These are phyloP conservation scores for Brasilioporus rufonigricans DNA, from an alignment of 768 basidiomycete genomes.

Conservation along the genomic window DNA sequence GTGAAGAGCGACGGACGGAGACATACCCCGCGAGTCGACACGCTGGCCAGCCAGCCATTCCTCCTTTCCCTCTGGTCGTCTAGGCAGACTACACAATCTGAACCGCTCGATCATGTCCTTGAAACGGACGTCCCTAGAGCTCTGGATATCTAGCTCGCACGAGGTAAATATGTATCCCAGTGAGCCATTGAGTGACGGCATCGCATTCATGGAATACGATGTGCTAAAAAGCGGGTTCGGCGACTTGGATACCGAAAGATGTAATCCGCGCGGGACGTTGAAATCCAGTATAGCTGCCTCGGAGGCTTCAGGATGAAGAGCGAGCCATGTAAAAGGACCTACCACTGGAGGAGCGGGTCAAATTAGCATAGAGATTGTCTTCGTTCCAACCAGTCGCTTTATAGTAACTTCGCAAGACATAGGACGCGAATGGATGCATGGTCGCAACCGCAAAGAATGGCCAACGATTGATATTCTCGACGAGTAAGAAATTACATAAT, in stretches of 20 bases:
- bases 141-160: slow-evolving; percentile 71
- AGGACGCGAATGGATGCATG: slow-evolving; percentile 87
- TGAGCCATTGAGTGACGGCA: slow-evolving; percentile 90
- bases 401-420: slow-evolving; percentile 88
- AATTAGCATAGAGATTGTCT: slow-evolving; percentile 87
- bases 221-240: slow-evolving; percentile 89
- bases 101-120: slow-evolving; percentile 91
- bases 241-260: slow-evolving; percentile 81
- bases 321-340: slow-evolving; percentile 17
- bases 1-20: slow-evolving; percentile 14
- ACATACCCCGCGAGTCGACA: slow-evolving; percentile 69
- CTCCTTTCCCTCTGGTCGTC: slow-evolving; percentile 73
- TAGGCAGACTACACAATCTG: slow-evolving; percentile 78
- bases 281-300: slow-evolving; percentile 86
- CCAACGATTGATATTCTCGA: background rate
- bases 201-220: slow-evolving; percentile 88
- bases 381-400: slow-evolving; percentile 95
- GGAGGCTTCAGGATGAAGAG: slow-evolving; percentile 3
- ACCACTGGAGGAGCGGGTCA: slow-evolving; percentile 91
- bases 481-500: slow-evolving; percentile 15
- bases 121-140: slow-evolving; percentile 70
- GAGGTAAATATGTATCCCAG: slow-evolving; percentile 93
- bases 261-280: slow-evolving; percentile 74
- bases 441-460: background rate
- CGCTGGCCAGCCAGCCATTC: slow-evolving; percentile 80